Conservation (phyloP, 1,139 yeast species). For the Blastobotrys malaysiensis region DNA sequence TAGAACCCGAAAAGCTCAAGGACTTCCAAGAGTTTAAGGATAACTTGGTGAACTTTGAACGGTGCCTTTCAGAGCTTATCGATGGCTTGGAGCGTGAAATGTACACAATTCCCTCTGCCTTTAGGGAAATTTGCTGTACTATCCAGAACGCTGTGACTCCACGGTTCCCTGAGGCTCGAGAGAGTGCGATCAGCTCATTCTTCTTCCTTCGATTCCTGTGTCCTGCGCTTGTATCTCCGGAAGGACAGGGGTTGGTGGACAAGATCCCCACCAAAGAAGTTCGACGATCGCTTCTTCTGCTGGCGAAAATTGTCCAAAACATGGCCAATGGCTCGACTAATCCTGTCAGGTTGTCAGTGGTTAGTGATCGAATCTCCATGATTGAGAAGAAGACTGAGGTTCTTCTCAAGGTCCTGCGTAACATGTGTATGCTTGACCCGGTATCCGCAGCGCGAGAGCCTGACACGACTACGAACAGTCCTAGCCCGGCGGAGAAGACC, state of each 20-base stretch:
- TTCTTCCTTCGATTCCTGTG: constrained; percentile 73
- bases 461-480: neutral
- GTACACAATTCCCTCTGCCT: constrained; percentile 53
- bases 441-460: constrained; percentile 1
- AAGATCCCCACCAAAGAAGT: constrained; percentile 36
- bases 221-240: constrained; percentile 85
- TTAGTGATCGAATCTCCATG: constrained; percentile 30
- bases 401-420: constrained; percentile 7
- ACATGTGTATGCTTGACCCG: constrained; percentile 3
- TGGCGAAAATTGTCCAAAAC: constrained; percentile 76
- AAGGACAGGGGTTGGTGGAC: constrained; percentile 41
- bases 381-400: constrained; percentile 24
- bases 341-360: constrained; percentile 46
- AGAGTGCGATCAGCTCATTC: constrained; percentile 74
- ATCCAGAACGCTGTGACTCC: constrained; percentile 52
- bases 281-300: constrained; percentile 61
- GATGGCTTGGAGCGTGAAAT: constrained; percentile 50
- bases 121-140: constrained; percentile 57
- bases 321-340: constrained; percentile 72
- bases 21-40: constrained; percentile 37
- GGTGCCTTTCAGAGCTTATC: constrained; percentile 51
- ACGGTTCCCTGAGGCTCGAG: constrained; percentile 52
- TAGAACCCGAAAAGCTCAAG: constrained; percentile 35
- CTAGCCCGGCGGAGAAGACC: constrained; percentile 2
- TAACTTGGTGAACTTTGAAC: constrained; percentile 50